A percentile compares a stretch with the other conserved stretches of the same genome.
Conservation (phyloP, 1,284 basidiomycete species). For the Ganoderma sp. region DNA sequence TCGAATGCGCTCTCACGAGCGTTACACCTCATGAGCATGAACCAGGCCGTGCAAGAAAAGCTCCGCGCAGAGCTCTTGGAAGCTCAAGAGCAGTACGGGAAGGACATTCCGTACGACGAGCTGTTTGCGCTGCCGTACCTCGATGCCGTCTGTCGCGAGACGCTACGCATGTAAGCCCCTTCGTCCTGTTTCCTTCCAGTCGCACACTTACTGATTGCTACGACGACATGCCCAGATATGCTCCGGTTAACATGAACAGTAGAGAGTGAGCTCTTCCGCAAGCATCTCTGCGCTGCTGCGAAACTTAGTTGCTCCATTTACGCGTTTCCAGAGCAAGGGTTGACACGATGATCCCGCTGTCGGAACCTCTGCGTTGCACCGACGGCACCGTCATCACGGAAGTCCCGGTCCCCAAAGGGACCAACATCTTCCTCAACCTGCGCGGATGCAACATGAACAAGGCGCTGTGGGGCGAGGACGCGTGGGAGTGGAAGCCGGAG, state of each 20-base stretch:
- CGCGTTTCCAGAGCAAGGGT: slow-evolving; percentile 25
- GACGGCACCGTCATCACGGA: slow-evolving; percentile 44
- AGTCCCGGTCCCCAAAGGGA: slow-evolving; percentile 51
- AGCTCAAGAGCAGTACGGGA: slow-evolving; percentile 18
- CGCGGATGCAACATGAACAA: slow-evolving; percentile 50
- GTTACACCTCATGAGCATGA: slow-evolving; percentile 29
- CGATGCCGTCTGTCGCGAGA: slow-evolving; percentile 43
- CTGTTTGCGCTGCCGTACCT: slow-evolving; percentile 41
- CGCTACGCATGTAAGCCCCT: slow-evolving; percentile 24
- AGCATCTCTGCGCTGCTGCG: slow-evolving; percentile 16
- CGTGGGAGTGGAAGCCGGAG: slow-evolving; percentile 53
- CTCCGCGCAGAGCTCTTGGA: slow-evolving; percentile 35
- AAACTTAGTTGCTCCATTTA: not conserved
- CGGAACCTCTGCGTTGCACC: slow-evolving; percentile 29
- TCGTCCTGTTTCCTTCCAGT: slow-evolving; percentile 17
- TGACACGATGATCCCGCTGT: slow-evolving; percentile 34
- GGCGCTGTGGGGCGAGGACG: slow-evolving; percentile 62
- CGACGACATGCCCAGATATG: not conserved
- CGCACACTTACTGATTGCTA: not conserved
- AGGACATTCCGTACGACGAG: slow-evolving; percentile 37
- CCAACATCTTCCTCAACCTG: slow-evolving; percentile 54
- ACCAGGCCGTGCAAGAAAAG: slow-evolving; percentile 19
- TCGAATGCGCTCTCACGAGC: slow-evolving; percentile 38
- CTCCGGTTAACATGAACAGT: not conserved
- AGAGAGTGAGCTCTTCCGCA: slow-evolving; percentile 5